Evolutionary conservation across 352 stramenopile species (phyloP).

Genomic region (Phytophthora niederhauseri): DNA sequence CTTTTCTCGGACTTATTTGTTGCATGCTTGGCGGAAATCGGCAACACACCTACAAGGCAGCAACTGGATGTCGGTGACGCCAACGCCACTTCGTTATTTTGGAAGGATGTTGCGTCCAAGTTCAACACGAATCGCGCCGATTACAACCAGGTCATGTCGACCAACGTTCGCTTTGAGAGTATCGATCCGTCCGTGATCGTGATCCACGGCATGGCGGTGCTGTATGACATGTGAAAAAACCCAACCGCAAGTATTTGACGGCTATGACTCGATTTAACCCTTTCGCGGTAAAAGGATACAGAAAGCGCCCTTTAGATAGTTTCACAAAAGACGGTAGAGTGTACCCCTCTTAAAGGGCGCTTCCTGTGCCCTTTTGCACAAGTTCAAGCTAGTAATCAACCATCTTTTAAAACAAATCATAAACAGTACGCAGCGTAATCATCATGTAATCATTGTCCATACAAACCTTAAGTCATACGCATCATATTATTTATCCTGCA

Average conservation of each 20-base stretch:
- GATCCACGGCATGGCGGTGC: not conserved
- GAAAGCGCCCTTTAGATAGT: too few relatives aligned
- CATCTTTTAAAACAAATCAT: too few relatives aligned
- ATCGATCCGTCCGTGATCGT: slow-evolving; percentile 7
- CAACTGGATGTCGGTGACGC: slow-evolving; percentile 6
- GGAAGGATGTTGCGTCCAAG: slow-evolving; percentile 4
- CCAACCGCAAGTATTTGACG: slow-evolving; percentile 7
- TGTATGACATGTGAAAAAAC: slow-evolving; percentile 13
- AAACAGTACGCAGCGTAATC: too few relatives aligned
- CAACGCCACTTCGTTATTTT: slow-evolving; percentile 7
- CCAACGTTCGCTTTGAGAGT: slow-evolving; percentile 1
- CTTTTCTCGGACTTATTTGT: slow-evolving; percentile 17
- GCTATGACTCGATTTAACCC: not conserved
- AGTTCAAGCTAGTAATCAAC: too few relatives aligned
- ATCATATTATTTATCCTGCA: too few relatives aligned
- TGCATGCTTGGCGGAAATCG: slow-evolving; percentile 1
- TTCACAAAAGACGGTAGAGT: too few relatives aligned
- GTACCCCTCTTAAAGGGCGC: too few relatives aligned
- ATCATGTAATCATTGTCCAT: too few relatives aligned
- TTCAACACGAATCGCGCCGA: slow-evolving; percentile 14
- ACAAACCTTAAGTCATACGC: too few relatives aligned
- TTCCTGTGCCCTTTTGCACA: too few relatives aligned
- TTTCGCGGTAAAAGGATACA: too few relatives aligned
- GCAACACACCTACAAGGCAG: slow-evolving; percentile 1
- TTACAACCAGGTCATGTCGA: slow-evolving; percentile 3